Evolutionary conservation across 805 yeast genomes (phyloP).

Genomic region (Candida dendrica): DNA sequence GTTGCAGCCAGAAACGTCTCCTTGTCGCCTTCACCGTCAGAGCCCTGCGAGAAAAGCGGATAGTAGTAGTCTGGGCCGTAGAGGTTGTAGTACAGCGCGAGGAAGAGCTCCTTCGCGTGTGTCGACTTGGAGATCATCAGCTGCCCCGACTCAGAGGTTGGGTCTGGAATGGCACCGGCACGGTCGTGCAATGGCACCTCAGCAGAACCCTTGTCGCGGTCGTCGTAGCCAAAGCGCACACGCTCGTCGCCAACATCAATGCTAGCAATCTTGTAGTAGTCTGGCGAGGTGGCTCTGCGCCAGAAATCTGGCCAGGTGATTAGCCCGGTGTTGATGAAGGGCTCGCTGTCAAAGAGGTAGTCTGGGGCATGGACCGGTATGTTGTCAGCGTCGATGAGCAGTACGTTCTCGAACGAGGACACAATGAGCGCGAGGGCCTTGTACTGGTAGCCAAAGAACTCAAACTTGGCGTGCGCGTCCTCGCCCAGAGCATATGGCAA

Average conservation of each 20-base stretch:
- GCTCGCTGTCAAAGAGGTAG: conserved; percentile 46
- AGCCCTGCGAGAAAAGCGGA: conserved; percentile 49
- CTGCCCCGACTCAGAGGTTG: conserved; percentile 62
- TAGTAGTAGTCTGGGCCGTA: conserved; percentile 56
- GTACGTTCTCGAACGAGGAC: conserved; percentile 68
- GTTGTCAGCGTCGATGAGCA: conserved; percentile 66
- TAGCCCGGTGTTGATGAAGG: conserved; percentile 44
- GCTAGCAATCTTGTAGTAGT: conserved; percentile 62
- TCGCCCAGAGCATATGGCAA: conserved; percentile 56
- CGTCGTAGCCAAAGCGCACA: conserved; percentile 30
- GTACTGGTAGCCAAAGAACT: conserved; percentile 55
- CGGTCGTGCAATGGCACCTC: conserved; percentile 51
- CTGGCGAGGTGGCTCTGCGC: conserved; percentile 77
- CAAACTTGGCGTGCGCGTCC: conserved; percentile 40
- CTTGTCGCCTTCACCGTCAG: conserved; percentile 51
- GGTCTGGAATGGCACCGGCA: conserved; percentile 52
- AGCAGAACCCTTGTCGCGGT: conserved; percentile 25
- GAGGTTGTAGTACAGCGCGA: conserved; percentile 52
- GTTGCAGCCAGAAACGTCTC: conserved; percentile 57
- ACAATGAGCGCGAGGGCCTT: conserved; percentile 64
- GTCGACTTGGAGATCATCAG: conserved; percentile 46
- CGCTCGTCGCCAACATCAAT: conserved; percentile 35
- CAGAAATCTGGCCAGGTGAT: conserved; percentile 84
- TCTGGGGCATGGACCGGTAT: conserved; percentile 64
- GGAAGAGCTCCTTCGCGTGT: conserved; percentile 46